Base-by-base conservation (phyloP, 495 filamentous ascomycete species). In the Trichoderma orchidacearum region DNA sequence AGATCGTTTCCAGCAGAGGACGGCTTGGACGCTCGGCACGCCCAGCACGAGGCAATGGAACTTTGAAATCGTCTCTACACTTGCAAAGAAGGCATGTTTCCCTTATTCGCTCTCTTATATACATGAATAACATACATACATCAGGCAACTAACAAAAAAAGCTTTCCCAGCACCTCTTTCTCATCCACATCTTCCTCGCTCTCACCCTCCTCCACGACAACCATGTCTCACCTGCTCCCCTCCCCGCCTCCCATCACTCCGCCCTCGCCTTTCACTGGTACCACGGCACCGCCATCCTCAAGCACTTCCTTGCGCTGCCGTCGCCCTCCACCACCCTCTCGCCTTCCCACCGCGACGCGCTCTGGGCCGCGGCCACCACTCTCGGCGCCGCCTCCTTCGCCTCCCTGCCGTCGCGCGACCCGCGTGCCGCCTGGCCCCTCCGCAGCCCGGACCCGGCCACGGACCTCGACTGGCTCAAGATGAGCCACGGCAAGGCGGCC, bases 391-490 rank as follows among this genome's bases (percentile, higher is more conserved):
- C 13, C 5, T 55, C 65, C 18, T 31, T 67, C 5, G 12, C 53
- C 11, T 34, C n/a, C 18, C 56, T 62, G 3, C 30, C 69, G 12
- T 57, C 79, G 4, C 79, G 77, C 0, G 63, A 66, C 25, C 62
- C 74, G 36, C 56, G 77, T 2, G 67, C 72, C 57, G 74, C 78
- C 59, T 84, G 80, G 68, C 61, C 57, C 13, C 31, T 61, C 34
- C 21, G 21, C 29, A 45, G 31, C 41, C 41, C 60, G 1, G 53
- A 62, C 11, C 58, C 61, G 8, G 50, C 58, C 0, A 59, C 63
- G 8, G 61, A 72, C 48, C 73, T 72, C 30, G 30, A 64, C 52
- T 64, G 72, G 50, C 60, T 63, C 23, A 68, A 66, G 21, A 67
- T 70, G 29, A 58, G 66, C 54, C 69, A 70, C 57, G 58, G 64